These are phyloP conservation scores for Plectosphaerella sp. DNA, from an alignment of 2,329 filamentous ascomycete species.

Conservation along the genomic window DNA sequence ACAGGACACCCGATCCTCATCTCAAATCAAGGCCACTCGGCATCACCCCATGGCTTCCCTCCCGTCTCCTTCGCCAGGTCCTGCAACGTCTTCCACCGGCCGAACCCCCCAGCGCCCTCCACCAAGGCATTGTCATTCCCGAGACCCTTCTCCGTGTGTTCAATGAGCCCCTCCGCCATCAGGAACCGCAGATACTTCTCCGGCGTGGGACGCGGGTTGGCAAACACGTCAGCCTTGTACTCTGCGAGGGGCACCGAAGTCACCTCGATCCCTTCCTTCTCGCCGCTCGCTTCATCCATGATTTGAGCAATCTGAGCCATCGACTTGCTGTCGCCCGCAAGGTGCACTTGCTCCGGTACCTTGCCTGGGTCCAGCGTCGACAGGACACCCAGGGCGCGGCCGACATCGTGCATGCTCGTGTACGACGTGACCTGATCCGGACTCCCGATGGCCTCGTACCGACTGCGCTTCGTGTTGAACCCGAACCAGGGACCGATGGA, in stretches of 20 bases:
- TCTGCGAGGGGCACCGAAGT: slow-evolving; percentile 14
- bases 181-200: slow-evolving; percentile 24
- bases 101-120: slow-evolving; percentile 16
- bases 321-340: slow-evolving; percentile 20
- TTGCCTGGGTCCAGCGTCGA: slow-evolving; percentile 11
- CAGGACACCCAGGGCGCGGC: slow-evolving; percentile 20
- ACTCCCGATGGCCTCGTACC: slow-evolving; percentile 23
- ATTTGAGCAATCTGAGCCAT: slow-evolving; percentile 17
- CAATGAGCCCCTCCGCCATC: slow-evolving; percentile 26
- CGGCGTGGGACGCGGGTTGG: slow-evolving; percentile 13
- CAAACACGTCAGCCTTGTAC: slow-evolving; percentile 18
- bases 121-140: slow-evolving; percentile 22
- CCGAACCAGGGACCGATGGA: slow-evolving; percentile 26
- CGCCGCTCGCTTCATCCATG: slow-evolving; percentile 19
- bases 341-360: slow-evolving; percentile 19
- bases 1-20: no score
- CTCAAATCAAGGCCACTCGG: not conserved
- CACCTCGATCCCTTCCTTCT: slow-evolving; percentile 14
- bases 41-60: slow-evolving; percentile 18
- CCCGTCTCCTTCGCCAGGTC: slow-evolving; percentile 18
- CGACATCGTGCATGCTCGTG: slow-evolving; percentile 24
- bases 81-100: slow-evolving; percentile 20
- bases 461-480: slow-evolving; percentile 18
- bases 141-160: slow-evolving; percentile 14
- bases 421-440: slow-evolving; percentile 19